Evolutionary conservation across 192 early-diverging fungal genomes (phyloP).

Genomic region (Linderina pennispora): DNA sequence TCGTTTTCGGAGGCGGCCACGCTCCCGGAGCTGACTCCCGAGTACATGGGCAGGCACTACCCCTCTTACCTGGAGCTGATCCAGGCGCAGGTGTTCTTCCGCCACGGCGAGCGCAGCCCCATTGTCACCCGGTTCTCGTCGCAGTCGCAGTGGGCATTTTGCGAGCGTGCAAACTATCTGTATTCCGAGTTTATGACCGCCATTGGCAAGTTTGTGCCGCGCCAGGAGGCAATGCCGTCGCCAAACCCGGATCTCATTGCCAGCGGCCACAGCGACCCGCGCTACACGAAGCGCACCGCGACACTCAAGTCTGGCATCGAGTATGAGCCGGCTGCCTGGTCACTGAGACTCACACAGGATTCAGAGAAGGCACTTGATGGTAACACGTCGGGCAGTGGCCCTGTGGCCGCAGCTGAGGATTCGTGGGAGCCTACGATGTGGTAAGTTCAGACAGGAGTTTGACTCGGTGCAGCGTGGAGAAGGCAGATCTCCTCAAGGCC

Average conservation of each 20-base stretch:
- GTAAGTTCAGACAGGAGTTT: no score
- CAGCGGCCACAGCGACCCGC: background rate
- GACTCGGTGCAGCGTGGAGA: constrained; percentile 12
- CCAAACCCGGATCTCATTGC: constrained; percentile 6
- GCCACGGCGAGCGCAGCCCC: constrained; percentile 38
- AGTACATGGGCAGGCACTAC: constrained; percentile 18
- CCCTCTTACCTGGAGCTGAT: constrained; percentile 23
- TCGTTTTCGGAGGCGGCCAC: constrained; percentile 18
- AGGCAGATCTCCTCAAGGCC: background rate
- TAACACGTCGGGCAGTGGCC: no score
- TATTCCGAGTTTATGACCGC: constrained; percentile 36
- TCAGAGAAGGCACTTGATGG: no score
- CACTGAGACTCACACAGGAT: no score
- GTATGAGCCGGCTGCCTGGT: constrained; percentile 31
- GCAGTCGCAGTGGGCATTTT: constrained; percentile 12
- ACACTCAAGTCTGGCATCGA: constrained; percentile 23
- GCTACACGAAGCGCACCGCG: constrained; percentile 10
- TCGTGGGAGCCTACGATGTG: no score
- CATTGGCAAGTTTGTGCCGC: constrained; percentile 17
- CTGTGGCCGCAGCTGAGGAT: no score
- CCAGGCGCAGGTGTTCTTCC: constrained; percentile 38
- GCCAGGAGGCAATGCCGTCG: constrained; percentile 15
- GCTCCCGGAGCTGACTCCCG: constrained; percentile 15
- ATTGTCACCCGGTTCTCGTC: constrained; percentile 3
- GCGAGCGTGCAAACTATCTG: constrained; percentile 22